Base-by-base conservation (phyloP, 2,329 filamentous ascomycete genomes). In the Cytospora schulzeri region DNA sequence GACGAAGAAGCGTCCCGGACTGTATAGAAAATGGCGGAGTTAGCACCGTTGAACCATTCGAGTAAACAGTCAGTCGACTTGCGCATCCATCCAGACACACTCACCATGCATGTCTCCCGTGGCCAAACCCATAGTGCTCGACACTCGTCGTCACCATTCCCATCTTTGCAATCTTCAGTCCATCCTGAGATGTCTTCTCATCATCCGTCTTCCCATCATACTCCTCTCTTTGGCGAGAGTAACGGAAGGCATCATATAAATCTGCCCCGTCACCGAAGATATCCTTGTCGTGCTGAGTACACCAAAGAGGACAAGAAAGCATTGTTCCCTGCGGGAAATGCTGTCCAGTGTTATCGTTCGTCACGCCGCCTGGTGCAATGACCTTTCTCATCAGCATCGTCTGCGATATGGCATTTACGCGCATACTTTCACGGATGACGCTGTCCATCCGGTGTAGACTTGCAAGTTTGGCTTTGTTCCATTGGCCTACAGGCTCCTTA, bases 1-100 rank as follows among this genome's bases (percentile, higher is more conserved):
- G 0, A 83, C 83, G 64, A 86, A 85, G 74, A 86, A 86, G 0
- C 84, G 77, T 0, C 84, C 84, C 0, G 83, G 81, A 55, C 84
- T 77, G 26, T 22, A 9, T 38, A 5, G 24, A 35, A 1, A 22
- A 14, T 19, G 2, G 14, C 45, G 2, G n/a, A 24, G n/a, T 48
- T 24, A 48, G 14, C 17, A 2, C 15, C 2, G 15, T 41, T 24
- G 1, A 28, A 8, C 12, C 2, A 17, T 5, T 15, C 12, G 24
- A 59, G 50, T 50, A 31, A n/a, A n/a, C n/a, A n/a, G n/a, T n/a
- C n/a, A n/a, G n/a, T n/a, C n/a, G n/a, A n/a, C n/a, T n/a, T n/a
- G n/a, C n/a, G n/a, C n/a, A n/a, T n/a, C n/a, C n/a, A n/a, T n/a
- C n/a, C n/a, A n/a, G n/a, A n/a, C n/a, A n/a, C n/a, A 35, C 38